Conservation (phyloP, 108 stramenopile genomes). For the Pseudonitzschia multistriata region DNA sequence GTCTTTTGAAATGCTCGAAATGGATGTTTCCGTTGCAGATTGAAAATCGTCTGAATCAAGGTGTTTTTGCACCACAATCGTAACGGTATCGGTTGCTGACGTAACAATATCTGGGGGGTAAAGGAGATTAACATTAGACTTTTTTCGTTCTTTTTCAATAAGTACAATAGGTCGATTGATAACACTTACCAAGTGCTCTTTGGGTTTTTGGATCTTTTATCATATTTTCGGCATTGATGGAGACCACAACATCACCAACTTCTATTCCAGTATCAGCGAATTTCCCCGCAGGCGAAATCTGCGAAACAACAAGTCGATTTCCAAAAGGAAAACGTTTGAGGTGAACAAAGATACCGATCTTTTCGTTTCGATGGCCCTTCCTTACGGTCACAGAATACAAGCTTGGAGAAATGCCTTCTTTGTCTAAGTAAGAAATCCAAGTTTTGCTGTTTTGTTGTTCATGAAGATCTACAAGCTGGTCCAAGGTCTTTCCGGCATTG, state of each 20-base stretch:
- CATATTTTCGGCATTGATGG: conserved; percentile 22
- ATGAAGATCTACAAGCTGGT: neutral
- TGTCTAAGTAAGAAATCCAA: neutral
- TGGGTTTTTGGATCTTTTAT: conserved; percentile 11
- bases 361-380: conserved; percentile 20
- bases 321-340: conserved; percentile 1
- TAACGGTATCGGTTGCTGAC: conserved; percentile 15
- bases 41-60: neutral
- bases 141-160: neutral
- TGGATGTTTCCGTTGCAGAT: conserved; percentile 7
- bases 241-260: conserved; percentile 26
- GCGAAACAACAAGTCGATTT: conserved; percentile 26
- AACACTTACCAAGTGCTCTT: conserved; percentile 26
- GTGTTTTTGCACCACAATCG: conserved; percentile 25
- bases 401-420: neutral
- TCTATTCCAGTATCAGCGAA: conserved; percentile 26
- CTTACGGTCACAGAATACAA: conserved; percentile 14
- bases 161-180: neutral
- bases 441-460: neutral
- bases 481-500: neutral
- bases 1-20: conserved; percentile 18
- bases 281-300: conserved; percentile 20
- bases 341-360: conserved; percentile 26
- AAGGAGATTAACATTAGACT: neutral
- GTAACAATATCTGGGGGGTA: conserved; percentile 22